Evolutionary conservation across 495 filamentous ascomycete genomes (phyloP), one percentile per base, ranked within the genome.

Genomic region (Trichoderma reesei): DNA sequence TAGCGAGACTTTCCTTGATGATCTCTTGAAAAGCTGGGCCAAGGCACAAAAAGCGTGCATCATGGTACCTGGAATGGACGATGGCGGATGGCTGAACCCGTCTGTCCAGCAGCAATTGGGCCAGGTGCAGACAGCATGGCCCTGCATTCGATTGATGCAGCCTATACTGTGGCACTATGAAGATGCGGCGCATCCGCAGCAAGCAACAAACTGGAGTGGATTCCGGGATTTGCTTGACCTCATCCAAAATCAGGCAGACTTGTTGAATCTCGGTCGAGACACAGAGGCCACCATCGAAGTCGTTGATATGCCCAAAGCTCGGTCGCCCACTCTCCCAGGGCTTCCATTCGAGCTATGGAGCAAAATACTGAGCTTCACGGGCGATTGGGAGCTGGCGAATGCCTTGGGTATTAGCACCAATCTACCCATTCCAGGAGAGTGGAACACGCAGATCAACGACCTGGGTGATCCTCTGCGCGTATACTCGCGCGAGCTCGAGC

Each of bases 261-360:
- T 83, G 34, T 78, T 86, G 78, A 79, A 80, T 46, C 79, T 89
- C 8, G 82, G 84, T 39, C 77, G 85, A 69, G 79, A 85, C 70
- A 73, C 86, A 67, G 77, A 85, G 67, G 72, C 82, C 68, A 65
- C 80, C 68, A 71, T 76, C 65, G 74, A 77, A 66, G 44, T 68
- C 60, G 64, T 74, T 65, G 26, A 38, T 11, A 20, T 67, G 9
- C 39, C 66, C 1, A 65, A 68, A 16, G 66, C 68, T 63, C 68
- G 68, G 48, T 75, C 68, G 42, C 71, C 73, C 34, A 67, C 69
- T 36, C 64, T 69, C 9, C 64, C 60, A 31, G 69, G 62, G 18
- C 76, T 97, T 0, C 92, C 92, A 0, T 84, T 88, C 0, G 92
- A 97, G 72, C 79, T 97, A 33, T 96, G 92, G 92, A 84, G 88